Conservation (phyloP, 2,329 filamentous ascomycete species). For the Zopfia rhizophila region DNA sequence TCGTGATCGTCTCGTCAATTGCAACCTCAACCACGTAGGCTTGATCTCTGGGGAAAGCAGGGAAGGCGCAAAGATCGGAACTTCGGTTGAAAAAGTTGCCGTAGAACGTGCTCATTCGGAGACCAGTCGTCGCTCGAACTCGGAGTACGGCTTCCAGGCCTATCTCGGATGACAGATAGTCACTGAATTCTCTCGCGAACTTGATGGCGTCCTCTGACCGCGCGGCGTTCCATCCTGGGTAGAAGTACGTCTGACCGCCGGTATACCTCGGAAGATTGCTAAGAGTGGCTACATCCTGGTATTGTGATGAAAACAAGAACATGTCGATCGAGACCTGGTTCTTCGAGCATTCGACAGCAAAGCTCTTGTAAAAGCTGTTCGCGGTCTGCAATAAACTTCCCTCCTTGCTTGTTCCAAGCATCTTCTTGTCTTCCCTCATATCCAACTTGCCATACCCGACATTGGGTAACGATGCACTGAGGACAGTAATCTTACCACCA, state of each 20-base stretch:
- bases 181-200: constrained; percentile 95
- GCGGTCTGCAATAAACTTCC: constrained; percentile 86
- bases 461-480: constrained; percentile 91
- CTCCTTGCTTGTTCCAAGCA: constrained; percentile 93
- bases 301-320: constrained; percentile 95
- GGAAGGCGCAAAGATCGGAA: constrained; percentile 97
- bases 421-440: constrained; percentile 95
- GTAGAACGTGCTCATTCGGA: constrained; percentile 98
- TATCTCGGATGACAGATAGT: constrained; percentile 96
- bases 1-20: constrained; percentile 93
- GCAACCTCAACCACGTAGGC: constrained; percentile 98
- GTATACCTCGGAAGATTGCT: constrained; percentile 97
- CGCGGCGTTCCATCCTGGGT: constrained; percentile 96
- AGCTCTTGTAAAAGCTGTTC: constrained; percentile 98
- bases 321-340: constrained; percentile 98
- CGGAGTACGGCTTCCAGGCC: constrained; percentile 94
- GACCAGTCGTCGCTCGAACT: constrained; percentile 91
- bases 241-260: constrained; percentile 98
- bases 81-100: constrained; percentile 99
- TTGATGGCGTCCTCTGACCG: constrained; percentile 96
- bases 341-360: constrained; percentile 98
- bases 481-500: constrained; percentile 92
- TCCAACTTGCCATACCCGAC: constrained; percentile 89
- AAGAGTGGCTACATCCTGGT: constrained; percentile 95
- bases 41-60: constrained; percentile 96